Evolutionary conservation across 176 grass and related monocot genomes (phyloP), one percentile per base, ranked within the genome.

Genomic region (Lolium rigidum): DNA sequence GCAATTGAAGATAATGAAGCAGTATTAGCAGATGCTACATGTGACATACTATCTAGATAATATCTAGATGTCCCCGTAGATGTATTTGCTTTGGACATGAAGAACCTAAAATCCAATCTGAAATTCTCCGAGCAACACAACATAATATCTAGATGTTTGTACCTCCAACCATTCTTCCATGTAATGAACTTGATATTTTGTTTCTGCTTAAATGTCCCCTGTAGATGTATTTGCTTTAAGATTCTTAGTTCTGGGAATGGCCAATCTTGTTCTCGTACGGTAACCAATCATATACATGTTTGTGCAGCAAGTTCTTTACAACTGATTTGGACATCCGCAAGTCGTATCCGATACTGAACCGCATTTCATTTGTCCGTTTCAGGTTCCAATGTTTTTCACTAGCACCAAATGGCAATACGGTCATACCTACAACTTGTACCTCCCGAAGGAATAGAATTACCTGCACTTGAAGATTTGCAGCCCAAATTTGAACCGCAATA

Each of bases 261-360:
- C 12, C 18, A 20, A 83, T 46, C 14, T 1, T 71, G 58, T 84
- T 48, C 17, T 37, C 15, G 8, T 63, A 74, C 0, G 10, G 24
- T 60, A 64, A 65, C 41, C 9, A 52, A 70, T 52, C 12, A 7
- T 81, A 18, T 37, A 60, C 16, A 7, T 17, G 10, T 60, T 77
- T 89, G 26, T n/a, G 8, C 55, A 28, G 20, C n/a, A 49, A 64
- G 31, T 35, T 60, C 26, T 82, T 77, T 20, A 41, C 58, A 77
- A 20, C 59, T 61, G 38, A 69, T 61, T 31, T 22, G 39, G 43
- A 69, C 50, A 14, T 15, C 35, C 28, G 6, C 8, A 78, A 46
- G 18, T 64, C 44, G 47, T 86, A 22, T 56, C 22, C 78, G 11
- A 54, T 82, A 35, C 12, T n/a, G 55, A 43, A 67, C 15, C 17